Evolutionary conservation across 1,284 basidiomycete genomes (phyloP).

Genomic region (Sphaerobolus stellatus): DNA sequence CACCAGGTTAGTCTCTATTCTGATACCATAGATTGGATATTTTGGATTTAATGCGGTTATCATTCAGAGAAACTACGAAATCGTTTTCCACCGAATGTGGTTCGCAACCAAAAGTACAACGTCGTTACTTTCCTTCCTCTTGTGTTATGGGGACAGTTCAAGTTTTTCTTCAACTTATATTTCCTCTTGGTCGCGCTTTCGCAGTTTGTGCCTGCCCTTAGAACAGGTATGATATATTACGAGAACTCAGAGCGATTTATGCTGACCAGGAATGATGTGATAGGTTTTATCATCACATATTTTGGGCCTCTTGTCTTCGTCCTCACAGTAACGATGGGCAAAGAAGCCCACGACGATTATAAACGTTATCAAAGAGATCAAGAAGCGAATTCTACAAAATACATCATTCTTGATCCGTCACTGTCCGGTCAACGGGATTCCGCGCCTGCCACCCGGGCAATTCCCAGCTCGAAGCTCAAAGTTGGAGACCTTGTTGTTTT

Average conservation of each 20-base stretch:
- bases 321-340: constrained; percentile 92
- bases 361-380: constrained; percentile 87
- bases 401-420: constrained; percentile 73
- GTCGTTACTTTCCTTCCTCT: constrained; percentile 91
- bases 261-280: neutral
- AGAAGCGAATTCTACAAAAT: constrained; percentile 93
- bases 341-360: constrained; percentile 98
- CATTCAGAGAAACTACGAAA: constrained; percentile 63
- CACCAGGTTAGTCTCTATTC: constrained; percentile 52
- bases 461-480: constrained; percentile 85
- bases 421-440: constrained; percentile 28
- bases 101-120: constrained; percentile 98
- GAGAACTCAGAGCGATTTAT: neutral
- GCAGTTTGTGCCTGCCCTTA: constrained; percentile 94
- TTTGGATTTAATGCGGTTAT: neutral
- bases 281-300: constrained; percentile 95
- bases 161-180: constrained; percentile 99
- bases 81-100: constrained; percentile 79
- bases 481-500: constrained; percentile 92
- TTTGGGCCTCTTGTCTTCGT: constrained; percentile 96
- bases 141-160: constrained; percentile 99
- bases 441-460: constrained; percentile 64
- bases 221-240: constrained; percentile 69
- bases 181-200: constrained; percentile 96
- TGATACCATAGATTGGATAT: constrained; percentile 5